Base-by-base conservation (phyloP, 108 stramenopile species). In the Nannochloropsis granulata region DNA sequence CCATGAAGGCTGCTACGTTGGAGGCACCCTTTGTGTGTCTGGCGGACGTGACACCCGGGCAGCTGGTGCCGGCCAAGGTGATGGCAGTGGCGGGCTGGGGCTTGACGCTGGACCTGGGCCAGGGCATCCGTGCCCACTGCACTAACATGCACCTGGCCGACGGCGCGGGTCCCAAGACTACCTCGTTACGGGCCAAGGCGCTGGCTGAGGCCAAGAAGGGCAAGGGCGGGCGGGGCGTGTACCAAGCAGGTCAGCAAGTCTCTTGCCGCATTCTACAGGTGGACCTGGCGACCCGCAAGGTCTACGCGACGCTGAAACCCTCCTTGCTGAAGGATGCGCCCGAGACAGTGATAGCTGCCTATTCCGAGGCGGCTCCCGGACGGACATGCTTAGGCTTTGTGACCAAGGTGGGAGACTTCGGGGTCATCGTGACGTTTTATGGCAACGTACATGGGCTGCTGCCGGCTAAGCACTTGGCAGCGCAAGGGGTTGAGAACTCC, bases 341-440 rank as follows among this genome's bases (percentile, higher is more conserved):
- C 5, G 84, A 80, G 19, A n/a, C 19, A 23, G 13, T 25, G 14
- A 16, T 85, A 23, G 21, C 13, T 23, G 23, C 23, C 9, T 43
- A n/a, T 21, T 21, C 85, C n/a, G 23, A 86, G 85, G 85, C 82
- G 43, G 80, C 13, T 25, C 84, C 43, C 23, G 89, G 89, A 25
- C 34, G 19, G n/a, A 14, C 25, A 24, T 85, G 82, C 78, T 26
- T 25, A 45, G 90, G 89, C 23, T 86, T 90, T 23, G 89, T 90
- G 24, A 81, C 87, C 25, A 85, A 88, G 21, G 86, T 90, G 23
- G 85, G 82, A 10, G 43, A 85, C 16, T 86, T 87, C 12, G 90
- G 90, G n/a, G 56, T 90, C 43, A 42, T 78, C 24, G 85, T 90
- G 2, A 82, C 83, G 12, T 90, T 90, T 44, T 90, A 85, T 83